Base-by-base conservation (phyloP, 352 stramenopile genomes). In the Phytopythium aichiense region DNA sequence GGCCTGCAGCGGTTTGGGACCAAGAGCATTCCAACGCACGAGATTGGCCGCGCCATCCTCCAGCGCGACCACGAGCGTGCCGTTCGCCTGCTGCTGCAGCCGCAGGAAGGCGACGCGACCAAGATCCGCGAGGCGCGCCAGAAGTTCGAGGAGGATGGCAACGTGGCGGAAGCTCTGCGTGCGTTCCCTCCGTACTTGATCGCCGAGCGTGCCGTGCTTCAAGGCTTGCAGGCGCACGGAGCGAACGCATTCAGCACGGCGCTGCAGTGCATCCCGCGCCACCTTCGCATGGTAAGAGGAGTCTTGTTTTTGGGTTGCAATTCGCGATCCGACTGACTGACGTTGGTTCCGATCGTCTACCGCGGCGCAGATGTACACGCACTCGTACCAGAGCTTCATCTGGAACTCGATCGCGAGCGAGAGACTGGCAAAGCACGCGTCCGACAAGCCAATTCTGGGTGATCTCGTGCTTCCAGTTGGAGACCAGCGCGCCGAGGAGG, bases 1-100 rank as follows among this genome's bases (percentile, higher is more conserved):
- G 97, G 97, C 4, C 84, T 98, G 54, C 97, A 99, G 79, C 84
- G 95, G 68, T 99, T 98, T 73, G 97, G 82, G 75, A 98, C 80
- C 73, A 93, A 85, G 43, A 87, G 79, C 61, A 96, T 92, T 79
- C 88, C 77, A 25, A 92, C 84, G 0, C 83, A 96, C 52, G 77
- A 97, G 58, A 89, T 98, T 31, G 97, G 97, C 22, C 92, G 96
- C 15, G 91, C 92, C 7, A 89, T 99, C 60, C 71, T 99, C 42
- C 87, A 94, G 55, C 91, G 89, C 28, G 87, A 99, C 64, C 97
- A 94, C 71, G 89, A 97, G 65, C 63, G 74, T 1, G 94, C 90
- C 3, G 79, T 98, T 20, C 81, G 97, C 55, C 84, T 99, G 40
- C 81, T 99, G 49, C 87, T 99, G 35, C 60, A 70, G 43, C 84